Base-by-base conservation (phyloP, 2,329 filamentous ascomycete species). In the Plenodomus tracheiphilus region DNA sequence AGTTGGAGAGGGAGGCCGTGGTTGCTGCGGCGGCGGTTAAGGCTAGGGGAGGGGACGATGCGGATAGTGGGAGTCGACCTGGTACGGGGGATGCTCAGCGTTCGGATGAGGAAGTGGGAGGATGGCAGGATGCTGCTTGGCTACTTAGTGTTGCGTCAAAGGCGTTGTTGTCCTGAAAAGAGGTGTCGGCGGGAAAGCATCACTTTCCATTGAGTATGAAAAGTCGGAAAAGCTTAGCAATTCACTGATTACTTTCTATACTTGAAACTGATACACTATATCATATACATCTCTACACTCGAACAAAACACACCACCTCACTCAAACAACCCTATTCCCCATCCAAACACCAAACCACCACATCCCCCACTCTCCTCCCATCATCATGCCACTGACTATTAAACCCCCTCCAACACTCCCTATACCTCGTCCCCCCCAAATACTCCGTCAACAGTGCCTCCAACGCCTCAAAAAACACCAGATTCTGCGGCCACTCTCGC, bases 351-450 rank as follows among this genome's bases (percentile, higher is more conserved):
- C 82, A 86, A 20, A 85, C 82, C 17, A 86, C 66, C 25, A 87
- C 78, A 69, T 86, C 83, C n/a, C 84, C 84, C 18, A 71, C 71
- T 44, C 84, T 75, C 47, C 84, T 77, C 74, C 72, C 75, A 66
- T 87, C 84, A 58, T 86, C 84, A 64, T 86, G 84, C 72, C 79
- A 85, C 50, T 81, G 79, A 25, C 79, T 81, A 60, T 86, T 87
- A 66, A 80, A 85, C 4, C 80, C 79, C 41, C 82, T 75, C 76
- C 77, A 81, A 61, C 82, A 85, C 69, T 85, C 80, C 22, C 58
- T 68, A 63, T 87, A 87, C 22, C 70, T 70, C 18, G 74, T 80
- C 41, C 64, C 47, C 0, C 65, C 70, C 41, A 85, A 67, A 6
- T 76, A 56, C 16, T 58, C 57, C 20, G 64, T 66, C 59, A 86